Base-by-base conservation (phyloP, 208 protist species). In the Leishmania amazonensis region DNA sequence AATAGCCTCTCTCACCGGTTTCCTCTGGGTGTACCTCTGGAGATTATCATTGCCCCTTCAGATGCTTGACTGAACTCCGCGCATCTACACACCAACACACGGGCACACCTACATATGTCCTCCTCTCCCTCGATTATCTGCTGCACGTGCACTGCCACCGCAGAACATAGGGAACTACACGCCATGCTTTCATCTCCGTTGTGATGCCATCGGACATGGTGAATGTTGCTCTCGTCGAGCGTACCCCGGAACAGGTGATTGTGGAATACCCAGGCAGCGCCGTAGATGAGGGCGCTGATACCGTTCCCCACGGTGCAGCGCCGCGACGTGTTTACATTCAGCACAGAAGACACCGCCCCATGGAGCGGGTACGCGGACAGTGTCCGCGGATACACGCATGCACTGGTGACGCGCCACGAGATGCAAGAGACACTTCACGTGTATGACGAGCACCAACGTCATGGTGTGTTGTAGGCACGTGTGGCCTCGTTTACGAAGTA, bases 371-470 rank as follows among this genome's bases (percentile, higher is more conserved):
- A 94, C 84, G 82, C 83, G 5, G 88, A 92, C 75, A 76, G 79
- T 77, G 83, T 78, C 24, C 75, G 7, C 11, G 90, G 86, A 58
- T 91, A 94, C 84, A 81, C 88, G 2, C 89, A 93, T 65, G 88
- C 82, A 9, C 81, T 94, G 19, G 87, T 94, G 15, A 91, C 89
- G 40, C 90, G 88, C 49, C 90, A 93, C 80, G 71, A 86, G 19
- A 89, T 87, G 65, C 80, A 85, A 5, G 77, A 79, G 31, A 83
- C 83, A 1, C 77, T 94, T 58, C 71, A 75, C 28, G 57, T 85
- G 13, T 91, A 90, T 78, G 78, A 72, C 3, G 71, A 75, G 8
- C 76, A 86, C 73, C 83, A 84, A 51, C 17, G 77, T n/a, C 90
- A 95, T 82, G 81, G 85, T 45, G 85, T 62, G 7, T 76, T 95